Evolutionary conservation across 495 filamentous ascomycete species (phyloP), one percentile per base, ranked within the genome.

Genomic region (Rusavskia elegans): DNA sequence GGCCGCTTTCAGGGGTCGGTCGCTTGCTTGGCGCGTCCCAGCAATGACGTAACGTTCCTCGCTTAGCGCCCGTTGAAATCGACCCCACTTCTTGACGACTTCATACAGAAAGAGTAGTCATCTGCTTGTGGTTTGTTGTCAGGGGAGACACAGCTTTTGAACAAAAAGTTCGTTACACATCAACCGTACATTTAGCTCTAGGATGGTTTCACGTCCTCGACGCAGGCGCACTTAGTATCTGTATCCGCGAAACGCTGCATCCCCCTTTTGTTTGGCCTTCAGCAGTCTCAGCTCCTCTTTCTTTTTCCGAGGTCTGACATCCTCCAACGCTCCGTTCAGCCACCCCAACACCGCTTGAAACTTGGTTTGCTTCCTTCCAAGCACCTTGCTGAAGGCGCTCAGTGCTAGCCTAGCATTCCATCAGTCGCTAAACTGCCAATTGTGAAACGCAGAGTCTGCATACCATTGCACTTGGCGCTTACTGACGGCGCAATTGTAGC

Each of bases 401-500:
- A 76, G 70, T 0, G 78, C 78, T 32, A 93, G 64, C 71, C 78
- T 77, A 45, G 16, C 8, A 10, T 17, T 5, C 10, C 29, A 17
- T 50, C 32, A 51, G 35, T 36, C 20, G 21, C 25, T 46, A 39
- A 37, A 17, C 7, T 37, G 17, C 20, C 16, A 20, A n/a, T 10
- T 10, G 39, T 48, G 53, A 52, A 16, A 38, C 1, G 20, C 20
- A 30, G 20, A 25, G 20, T 7, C 5, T 25, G 64, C 71, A 60
- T 63, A 83, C 83, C 84, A 89, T 52, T 78, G 67, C 11, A 94
- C 67, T 54, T 93, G 84, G 40, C 58, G 56, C 56, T 73, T 78
- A n/a, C 66, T 75, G 5, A 89, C 72, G 7, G 63, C 66, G 56
- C 83, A 88, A 5, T 64, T 66, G 14, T 69, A 69, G 55, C 73